Base-by-base conservation (phyloP, 2,329 filamentous ascomycete genomes). In the Aspergillus udagawae region DNA sequence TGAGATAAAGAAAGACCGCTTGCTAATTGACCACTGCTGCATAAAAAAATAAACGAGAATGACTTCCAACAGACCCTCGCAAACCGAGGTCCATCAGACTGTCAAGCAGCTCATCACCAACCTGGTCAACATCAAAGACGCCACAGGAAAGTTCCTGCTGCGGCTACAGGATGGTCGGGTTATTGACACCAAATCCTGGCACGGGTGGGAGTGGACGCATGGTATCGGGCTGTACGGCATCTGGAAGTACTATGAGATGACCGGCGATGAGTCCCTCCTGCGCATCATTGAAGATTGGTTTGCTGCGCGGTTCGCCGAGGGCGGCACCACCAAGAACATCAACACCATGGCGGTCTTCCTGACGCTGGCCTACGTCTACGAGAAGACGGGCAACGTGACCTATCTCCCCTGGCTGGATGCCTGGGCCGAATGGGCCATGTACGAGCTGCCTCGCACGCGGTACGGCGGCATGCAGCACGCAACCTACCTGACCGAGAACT, bases 161-260 rank as follows among this genome's bases (percentile, higher is more conserved):
- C 85, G 80, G 21, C 81, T 93, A 38, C 79, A 82, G 1, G 89
- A 92, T 65, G 89, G 89, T 56, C 83, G 87, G 38, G 79, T 92
- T 51, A 92, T 93, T 68, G 89, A 92, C 73, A 92, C 90, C 56
- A 93, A 93, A 74, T 89, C 88, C 56, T 93, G 89, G 90, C 64
- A 70, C 35, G 73, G 73, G 68, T 92, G 89, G 89, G 89, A 92
- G 75, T 91, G 88, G 87, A 91, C 88, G 1, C 89, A 92, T 71
- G 89, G 89, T 47, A 84, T 92, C 66, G 89, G 89, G 4, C 83
- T 92, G 21, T 91, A 92, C 73, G 89, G 90, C 28, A 83, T 93
- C 54, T 92, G 87, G 85, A 88, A 91, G 70, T 92, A 92, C 79
- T 88, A 92, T 74, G 83, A 85, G 57, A 75, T 92, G 63, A 91